Evolutionary conservation across 805 yeast genomes (phyloP).

Genomic region (Yarrowia divulgata): DNA sequence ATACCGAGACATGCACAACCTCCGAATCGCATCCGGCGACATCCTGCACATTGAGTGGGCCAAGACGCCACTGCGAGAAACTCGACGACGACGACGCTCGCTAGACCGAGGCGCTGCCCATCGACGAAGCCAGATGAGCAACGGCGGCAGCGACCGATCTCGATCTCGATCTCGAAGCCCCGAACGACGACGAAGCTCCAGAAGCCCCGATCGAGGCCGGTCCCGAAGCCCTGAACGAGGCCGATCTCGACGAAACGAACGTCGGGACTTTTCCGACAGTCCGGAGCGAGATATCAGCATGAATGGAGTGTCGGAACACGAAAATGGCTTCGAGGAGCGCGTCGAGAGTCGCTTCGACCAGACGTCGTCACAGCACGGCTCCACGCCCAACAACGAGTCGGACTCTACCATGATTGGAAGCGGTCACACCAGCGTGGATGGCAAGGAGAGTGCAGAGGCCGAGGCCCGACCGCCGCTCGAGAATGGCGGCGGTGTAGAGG

Average conservation of each 20-base stretch:
- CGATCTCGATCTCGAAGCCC: conserved; percentile 8
- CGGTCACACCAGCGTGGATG: conserved; percentile 3
- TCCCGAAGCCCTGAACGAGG: conserved; percentile 10
- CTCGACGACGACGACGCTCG: conserved; percentile 13
- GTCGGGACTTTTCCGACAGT: conserved; percentile 34
- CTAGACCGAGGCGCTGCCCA: conserved; percentile 28
- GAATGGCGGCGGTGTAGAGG: not conserved
- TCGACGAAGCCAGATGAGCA: conserved; percentile 10
- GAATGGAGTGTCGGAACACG: not conserved
- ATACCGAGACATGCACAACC: conserved; percentile 48
- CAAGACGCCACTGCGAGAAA: conserved; percentile 38
- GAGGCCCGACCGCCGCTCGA: not conserved
- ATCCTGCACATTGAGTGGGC: conserved; percentile 45
- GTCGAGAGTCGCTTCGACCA: conserved; percentile 18
- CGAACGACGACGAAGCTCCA: conserved; percentile 10
- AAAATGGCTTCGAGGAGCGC: not conserved
- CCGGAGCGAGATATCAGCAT: conserved; percentile 14
- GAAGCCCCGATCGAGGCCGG: conserved; percentile 22
- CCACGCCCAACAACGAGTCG: conserved; percentile 14
- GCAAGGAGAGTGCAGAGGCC: conserved; percentile 19
- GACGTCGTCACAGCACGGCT: conserved; percentile 10
- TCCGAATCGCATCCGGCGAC: conserved; percentile 46
- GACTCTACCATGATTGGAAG: conserved; percentile 25
- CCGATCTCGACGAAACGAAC: conserved; percentile 20
- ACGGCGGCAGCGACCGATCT: not conserved